phyloP scores from a whole-genome alignment of 352 stramenopile species.

The Globisporangium spinosum region DNA sequence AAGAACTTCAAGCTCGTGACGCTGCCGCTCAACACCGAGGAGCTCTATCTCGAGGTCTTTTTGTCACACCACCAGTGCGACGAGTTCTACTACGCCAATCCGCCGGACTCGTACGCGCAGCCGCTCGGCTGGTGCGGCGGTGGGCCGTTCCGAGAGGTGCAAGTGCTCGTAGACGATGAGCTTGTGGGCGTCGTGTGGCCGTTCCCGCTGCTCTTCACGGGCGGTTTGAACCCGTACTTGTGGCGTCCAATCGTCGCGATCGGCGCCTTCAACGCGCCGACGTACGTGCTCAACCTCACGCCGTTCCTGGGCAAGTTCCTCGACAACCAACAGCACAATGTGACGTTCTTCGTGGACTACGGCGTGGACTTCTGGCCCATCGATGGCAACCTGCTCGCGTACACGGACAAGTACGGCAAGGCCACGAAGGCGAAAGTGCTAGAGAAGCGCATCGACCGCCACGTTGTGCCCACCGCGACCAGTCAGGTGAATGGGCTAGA shows the following conservation, averaged over 20 bases:
- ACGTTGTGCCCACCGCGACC: conserved; percentile 24
- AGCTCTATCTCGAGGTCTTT: conserved; percentile 67
- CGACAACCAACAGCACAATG: conserved; percentile 40
- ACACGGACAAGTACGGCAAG: conserved; percentile 35
- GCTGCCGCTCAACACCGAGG: conserved; percentile 54
- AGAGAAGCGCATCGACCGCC: conserved; percentile 26
- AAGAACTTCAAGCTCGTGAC: conserved; percentile 39
- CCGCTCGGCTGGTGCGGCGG: conserved; percentile 29
- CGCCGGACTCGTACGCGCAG: conserved; percentile 32
- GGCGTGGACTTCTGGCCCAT: conserved; percentile 70
- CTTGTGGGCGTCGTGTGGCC: conserved; percentile 67
- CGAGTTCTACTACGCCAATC: conserved; percentile 76
- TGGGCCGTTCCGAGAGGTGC: conserved; percentile 65
- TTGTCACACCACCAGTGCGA: conserved; percentile 73
- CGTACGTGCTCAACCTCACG: conserved; percentile 70
- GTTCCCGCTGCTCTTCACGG: conserved; percentile 75
- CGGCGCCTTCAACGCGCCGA: conserved; percentile 66
- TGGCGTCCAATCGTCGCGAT: conserved; percentile 75
- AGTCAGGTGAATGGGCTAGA: conserved; percentile 24
- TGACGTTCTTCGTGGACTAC: conserved; percentile 60
- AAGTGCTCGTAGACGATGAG: conserved; percentile 59
- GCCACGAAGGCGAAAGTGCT: conserved; percentile 40
- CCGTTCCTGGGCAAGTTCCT: conserved; percentile 66
- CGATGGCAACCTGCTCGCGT: conserved; percentile 60
- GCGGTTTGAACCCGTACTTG: conserved; percentile 69